Conservation (phyloP, 1,139 yeast genomes). For the Taphrina betulina region DNA sequence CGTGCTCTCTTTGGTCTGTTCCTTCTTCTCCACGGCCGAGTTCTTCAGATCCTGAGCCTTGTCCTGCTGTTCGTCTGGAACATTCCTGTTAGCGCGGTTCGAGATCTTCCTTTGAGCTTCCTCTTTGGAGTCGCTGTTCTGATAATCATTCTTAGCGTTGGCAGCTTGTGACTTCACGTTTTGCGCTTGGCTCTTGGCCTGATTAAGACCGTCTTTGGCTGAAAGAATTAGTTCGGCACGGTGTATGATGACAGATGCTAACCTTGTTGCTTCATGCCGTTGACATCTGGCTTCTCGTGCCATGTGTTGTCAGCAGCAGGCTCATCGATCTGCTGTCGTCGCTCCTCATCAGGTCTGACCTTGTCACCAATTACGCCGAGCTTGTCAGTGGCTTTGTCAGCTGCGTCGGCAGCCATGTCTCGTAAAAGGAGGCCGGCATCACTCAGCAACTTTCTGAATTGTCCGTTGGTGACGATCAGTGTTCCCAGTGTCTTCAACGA, state of each 20-base stretch:
- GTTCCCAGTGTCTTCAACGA: constrained; percentile 38
- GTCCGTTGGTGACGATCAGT: constrained; percentile 38
- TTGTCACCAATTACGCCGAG: constrained; percentile 23
- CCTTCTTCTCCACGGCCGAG: constrained; percentile 27
- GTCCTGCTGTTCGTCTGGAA: constrained; percentile 8
- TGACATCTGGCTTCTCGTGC: constrained; percentile 36
- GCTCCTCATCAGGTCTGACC: constrained; percentile 36
- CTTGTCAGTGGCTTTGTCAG: constrained; percentile 30
- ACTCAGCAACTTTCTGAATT: constrained; percentile 38
- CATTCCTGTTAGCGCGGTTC: constrained; percentile 20
- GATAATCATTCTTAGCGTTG: constrained; percentile 16
- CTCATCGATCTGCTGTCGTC: constrained; percentile 35
- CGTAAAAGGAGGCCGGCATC: constrained; percentile 37
- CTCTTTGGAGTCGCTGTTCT: constrained; percentile 19
- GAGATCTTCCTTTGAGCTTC: constrained; percentile 14
- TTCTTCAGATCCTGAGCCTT: constrained; percentile 22
- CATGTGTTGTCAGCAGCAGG: constrained; percentile 37
- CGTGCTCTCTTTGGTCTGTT: constrained; percentile 24
- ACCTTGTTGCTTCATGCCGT: constrained; percentile 24
- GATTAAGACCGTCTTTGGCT: constrained; percentile 28
- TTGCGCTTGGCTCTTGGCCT: constrained; percentile 23
- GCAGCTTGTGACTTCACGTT: constrained; percentile 11
- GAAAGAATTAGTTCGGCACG: not conserved
- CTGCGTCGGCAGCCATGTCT: constrained; percentile 38
- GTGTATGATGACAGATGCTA: not conserved